phyloP scores from a whole-genome alignment of 2,329 filamentous ascomycete genomes.

The Rachicladosporium sp. region DNA sequence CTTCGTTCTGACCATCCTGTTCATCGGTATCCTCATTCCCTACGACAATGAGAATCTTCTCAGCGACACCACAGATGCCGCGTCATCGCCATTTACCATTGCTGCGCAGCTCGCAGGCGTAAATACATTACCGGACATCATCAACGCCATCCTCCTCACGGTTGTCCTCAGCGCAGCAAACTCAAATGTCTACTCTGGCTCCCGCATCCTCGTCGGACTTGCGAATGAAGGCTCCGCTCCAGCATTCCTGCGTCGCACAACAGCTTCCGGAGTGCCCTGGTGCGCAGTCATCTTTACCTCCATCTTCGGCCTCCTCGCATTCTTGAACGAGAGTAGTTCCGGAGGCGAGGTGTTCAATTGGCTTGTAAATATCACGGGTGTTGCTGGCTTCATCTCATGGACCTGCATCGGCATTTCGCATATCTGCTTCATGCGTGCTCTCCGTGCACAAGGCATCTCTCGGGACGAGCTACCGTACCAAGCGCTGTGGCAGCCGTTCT shows the following conservation, averaged over 20 bases:
- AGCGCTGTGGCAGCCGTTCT: slow-evolving; percentile 57
- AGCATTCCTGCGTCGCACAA: slow-evolving; percentile 44
- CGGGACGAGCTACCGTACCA: slow-evolving; percentile 58
- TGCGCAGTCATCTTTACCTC: slow-evolving; percentile 59
- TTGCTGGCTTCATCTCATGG: slow-evolving; percentile 64
- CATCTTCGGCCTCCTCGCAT: slow-evolving; percentile 56
- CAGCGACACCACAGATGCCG: slow-evolving; percentile 27
- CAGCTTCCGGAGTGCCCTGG: slow-evolving; percentile 54
- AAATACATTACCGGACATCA: slow-evolving; percentile 46
- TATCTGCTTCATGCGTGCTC: slow-evolving; percentile 58
- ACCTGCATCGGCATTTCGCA: slow-evolving; percentile 58
- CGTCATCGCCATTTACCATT: slow-evolving; percentile 55
- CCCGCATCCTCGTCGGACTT: slow-evolving; percentile 54
- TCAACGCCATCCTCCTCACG: slow-evolving; percentile 60
- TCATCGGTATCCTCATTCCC: slow-evolving; percentile 24
- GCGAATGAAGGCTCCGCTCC: slow-evolving; percentile 47
- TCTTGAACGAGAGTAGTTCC: slow-evolving; percentile 62
- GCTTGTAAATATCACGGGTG: slow-evolving; percentile 61
- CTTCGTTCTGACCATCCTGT: slow-evolving; percentile 25
- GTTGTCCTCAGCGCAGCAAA: slow-evolving; percentile 59
- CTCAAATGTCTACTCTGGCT: slow-evolving; percentile 56
- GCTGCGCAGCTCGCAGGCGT: slow-evolving; percentile 51
- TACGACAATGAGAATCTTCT: slow-evolving; percentile 26
- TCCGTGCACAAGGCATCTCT: slow-evolving; percentile 55
- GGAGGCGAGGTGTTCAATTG: slow-evolving; percentile 59